phyloP scores from a whole-genome alignment of 108 stramenopile species.

The Cylindrotheca closterium region DNA sequence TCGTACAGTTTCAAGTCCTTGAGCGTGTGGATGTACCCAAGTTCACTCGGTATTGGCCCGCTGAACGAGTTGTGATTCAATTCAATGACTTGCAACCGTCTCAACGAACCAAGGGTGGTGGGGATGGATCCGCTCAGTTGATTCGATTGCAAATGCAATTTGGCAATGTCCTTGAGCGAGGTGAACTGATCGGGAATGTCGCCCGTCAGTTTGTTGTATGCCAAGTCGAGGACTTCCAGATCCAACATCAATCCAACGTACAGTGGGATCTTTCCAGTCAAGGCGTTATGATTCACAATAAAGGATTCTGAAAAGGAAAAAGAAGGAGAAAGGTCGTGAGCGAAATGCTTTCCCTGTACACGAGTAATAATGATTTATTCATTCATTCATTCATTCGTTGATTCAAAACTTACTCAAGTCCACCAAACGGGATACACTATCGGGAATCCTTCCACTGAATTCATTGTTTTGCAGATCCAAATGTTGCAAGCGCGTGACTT shows the following conservation, averaged over 20 bases:
- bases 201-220: constrained; percentile 17
- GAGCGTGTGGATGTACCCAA: constrained; percentile 14
- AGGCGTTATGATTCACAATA: constrained; percentile 15
- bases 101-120: constrained; percentile 20
- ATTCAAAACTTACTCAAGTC: constrained; percentile 16
- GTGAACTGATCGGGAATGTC: constrained; percentile 19
- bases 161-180: constrained; percentile 9
- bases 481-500: constrained; percentile 23
- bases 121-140: constrained; percentile 36
- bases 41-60: constrained; percentile 54
- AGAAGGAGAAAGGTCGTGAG: background rate
- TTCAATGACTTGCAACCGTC: constrained; percentile 32
- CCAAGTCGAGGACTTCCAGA: constrained; percentile 12
- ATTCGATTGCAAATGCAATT: constrained; percentile 27
- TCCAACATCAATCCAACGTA: constrained; percentile 24
- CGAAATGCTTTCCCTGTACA: background rate
- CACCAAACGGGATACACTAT: constrained; percentile 31
- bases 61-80: constrained; percentile 48
- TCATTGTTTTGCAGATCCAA: constrained; percentile 27
- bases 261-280: constrained; percentile 20
- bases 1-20: constrained; percentile 11
- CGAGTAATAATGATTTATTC: background rate
- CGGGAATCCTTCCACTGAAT: constrained; percentile 45
- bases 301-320: background rate
- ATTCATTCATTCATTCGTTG: background rate